Conservation (phyloP, 1,139 yeast species). For the Geotrichum bryndzae region DNA sequence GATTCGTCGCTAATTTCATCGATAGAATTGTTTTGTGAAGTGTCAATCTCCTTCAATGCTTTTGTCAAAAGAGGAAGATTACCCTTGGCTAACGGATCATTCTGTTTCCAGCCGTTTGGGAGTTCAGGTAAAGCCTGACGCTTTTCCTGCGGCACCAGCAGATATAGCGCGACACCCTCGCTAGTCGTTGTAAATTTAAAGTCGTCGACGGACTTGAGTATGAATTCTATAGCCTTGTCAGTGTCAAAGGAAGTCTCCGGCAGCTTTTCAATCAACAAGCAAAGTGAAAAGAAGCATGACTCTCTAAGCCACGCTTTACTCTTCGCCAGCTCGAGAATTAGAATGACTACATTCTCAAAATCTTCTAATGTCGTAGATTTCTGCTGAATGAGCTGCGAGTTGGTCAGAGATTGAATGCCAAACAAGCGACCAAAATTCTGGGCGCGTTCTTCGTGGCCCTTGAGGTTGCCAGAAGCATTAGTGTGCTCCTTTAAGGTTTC, state of each 20-base stretch:
- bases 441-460: conserved; percentile 81
- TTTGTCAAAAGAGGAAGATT: conserved; percentile 57
- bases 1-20: conserved; percentile 33
- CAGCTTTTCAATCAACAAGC: conserved; percentile 43
- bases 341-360: conserved; percentile 39
- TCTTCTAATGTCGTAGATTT: conserved; percentile 30
- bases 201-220: conserved; percentile 45
- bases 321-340: conserved; percentile 53
- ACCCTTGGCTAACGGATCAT: conserved; percentile 66
- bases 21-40: conserved; percentile 30
- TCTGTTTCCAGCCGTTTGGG: conserved; percentile 53
- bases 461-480: conserved; percentile 42
- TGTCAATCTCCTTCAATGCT: conserved; percentile 57
- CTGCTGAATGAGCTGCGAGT: conserved; percentile 46
- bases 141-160: conserved; percentile 41
- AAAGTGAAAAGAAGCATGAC: conserved; percentile 66
- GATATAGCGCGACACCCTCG: conserved; percentile 75
- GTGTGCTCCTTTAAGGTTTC: conserved; percentile 42
- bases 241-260: conserved; percentile 24
- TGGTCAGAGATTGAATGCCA: conserved; percentile 71
- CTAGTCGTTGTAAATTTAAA: conserved; percentile 56
- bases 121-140: conserved; percentile 35
- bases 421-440: conserved; percentile 76
- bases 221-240: conserved; percentile 32
- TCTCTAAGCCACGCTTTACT: conserved; percentile 83